Evolutionary conservation across 768 basidiomycete genomes (phyloP).

Genomic region (Dendrothele bispora): DNA sequence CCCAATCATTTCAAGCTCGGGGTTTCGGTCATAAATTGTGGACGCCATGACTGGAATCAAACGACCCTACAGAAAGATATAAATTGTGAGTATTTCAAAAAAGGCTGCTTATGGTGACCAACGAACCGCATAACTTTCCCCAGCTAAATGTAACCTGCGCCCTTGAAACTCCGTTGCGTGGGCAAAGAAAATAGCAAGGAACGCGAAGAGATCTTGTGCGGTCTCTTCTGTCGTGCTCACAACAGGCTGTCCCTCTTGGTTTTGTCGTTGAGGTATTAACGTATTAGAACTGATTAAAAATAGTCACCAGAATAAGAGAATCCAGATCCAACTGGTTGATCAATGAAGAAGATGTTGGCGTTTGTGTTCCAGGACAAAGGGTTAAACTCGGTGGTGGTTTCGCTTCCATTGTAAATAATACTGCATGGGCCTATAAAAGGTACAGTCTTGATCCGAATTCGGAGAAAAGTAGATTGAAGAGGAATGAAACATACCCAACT

Average conservation of each 20-base stretch:
- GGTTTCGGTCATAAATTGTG: constrained; percentile 49
- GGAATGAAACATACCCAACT: constrained; percentile 37
- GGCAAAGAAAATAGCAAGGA: constrained; percentile 57
- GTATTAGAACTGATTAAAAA: constrained; percentile 7
- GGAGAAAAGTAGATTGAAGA: background rate
- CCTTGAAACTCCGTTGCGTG: constrained; percentile 52
- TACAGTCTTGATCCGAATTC: background rate
- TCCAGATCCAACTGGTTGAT: constrained; percentile 44
- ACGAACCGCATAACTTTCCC: constrained; percentile 54
- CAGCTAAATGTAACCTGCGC: constrained; percentile 41
- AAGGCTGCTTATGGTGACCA: background rate
- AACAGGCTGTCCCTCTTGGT: constrained; percentile 29
- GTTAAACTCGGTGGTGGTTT: constrained; percentile 39
- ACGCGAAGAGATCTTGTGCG: constrained; percentile 54
- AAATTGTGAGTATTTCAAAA: background rate
- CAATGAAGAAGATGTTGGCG: constrained; percentile 46
- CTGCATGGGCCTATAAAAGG: constrained; percentile 41
- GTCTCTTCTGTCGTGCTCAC: constrained; percentile 52
- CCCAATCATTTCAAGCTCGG: constrained; percentile 35
- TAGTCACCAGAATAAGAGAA: constrained; percentile 45
- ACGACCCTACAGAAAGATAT: constrained; percentile 35
- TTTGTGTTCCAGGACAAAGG: constrained; percentile 50
- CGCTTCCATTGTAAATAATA: constrained; percentile 27
- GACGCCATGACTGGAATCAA: constrained; percentile 53
- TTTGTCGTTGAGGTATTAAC: constrained; percentile 38